phyloP scores from a whole-genome alignment of 2,329 filamentous ascomycete genomes.

The Sclerotinia nivalis region DNA sequence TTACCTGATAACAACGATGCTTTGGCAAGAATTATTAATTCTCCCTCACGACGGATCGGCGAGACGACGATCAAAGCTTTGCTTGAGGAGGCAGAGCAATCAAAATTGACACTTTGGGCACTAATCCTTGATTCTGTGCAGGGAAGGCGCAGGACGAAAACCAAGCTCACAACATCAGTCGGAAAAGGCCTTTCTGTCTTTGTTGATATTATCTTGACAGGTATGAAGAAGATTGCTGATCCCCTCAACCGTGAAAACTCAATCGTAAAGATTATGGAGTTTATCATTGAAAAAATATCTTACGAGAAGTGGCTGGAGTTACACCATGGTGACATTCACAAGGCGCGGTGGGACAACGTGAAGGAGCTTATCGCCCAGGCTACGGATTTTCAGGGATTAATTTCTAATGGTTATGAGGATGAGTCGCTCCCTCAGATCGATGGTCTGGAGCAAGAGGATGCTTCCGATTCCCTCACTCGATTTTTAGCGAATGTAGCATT shows the following conservation, averaged over 20 bases:
- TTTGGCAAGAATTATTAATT: constrained; percentile 79
- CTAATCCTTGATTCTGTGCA: constrained; percentile 63
- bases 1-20: constrained; percentile 88
- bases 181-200: constrained; percentile 59
- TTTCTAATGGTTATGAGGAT: constrained; percentile 46
- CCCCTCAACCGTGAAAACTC: constrained; percentile 27
- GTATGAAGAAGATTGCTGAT: constrained; percentile 53
- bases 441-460: constrained; percentile 66
- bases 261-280: constrained; percentile 48
- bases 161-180: constrained; percentile 56
- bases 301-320: constrained; percentile 74
- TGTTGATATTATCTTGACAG: constrained; percentile 59
- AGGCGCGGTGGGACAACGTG: constrained; percentile 83
- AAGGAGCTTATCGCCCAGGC: constrained; percentile 84
- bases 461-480: constrained; percentile 63
- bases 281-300: constrained; percentile 63
- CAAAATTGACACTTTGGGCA: constrained; percentile 71
- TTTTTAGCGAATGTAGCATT: constrained; percentile 91
- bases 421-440: constrained; percentile 68
- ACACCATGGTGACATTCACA: constrained; percentile 71
- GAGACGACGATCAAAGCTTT: constrained; percentile 74
- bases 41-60: constrained; percentile 78
- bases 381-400: constrained; percentile 59
- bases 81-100: constrained; percentile 72
- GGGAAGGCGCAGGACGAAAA: constrained; percentile 51